phyloP scores from a whole-genome alignment of 73 alveolate species.

The Paramecium sexaurelia region DNA sequence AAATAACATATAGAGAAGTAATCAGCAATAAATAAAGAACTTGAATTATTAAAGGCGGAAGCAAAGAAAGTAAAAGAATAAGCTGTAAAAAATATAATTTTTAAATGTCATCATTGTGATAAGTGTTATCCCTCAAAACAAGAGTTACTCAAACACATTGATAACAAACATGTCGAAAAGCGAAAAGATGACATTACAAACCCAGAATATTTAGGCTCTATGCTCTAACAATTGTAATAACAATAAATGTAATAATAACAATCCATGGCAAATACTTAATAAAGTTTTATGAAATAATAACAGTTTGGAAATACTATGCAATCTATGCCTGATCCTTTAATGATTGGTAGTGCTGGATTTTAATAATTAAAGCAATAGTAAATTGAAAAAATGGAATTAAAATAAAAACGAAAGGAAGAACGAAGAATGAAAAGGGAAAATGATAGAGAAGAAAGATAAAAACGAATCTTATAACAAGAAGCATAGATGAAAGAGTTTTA shows the following conservation, averaged over 20 bases:
- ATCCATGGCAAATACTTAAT: not conserved
- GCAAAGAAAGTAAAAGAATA: not conserved
- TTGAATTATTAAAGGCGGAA: not conserved
- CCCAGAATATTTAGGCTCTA: not conserved
- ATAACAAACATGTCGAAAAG: not conserved
- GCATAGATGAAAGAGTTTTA: not conserved
- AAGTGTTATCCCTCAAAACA: not conserved
- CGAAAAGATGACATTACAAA: not conserved
- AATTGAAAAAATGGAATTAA: not conserved
- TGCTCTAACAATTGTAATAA: not conserved
- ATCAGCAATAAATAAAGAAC: not conserved
- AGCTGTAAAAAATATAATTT: not conserved
- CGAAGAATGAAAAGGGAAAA: not conserved
- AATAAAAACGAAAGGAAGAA: not conserved
- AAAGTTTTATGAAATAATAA: not conserved
- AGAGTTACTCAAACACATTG: slow-evolving; percentile 1
- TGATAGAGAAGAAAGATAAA: not conserved
- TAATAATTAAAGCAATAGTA: not conserved
- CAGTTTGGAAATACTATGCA: not conserved
- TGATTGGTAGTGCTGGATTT: not conserved
- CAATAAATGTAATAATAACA: not conserved
- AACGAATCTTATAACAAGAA: not conserved
- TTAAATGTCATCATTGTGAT: slow-evolving; percentile 52
- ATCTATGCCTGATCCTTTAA: not conserved
- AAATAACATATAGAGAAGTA: not conserved